Conservation (phyloP, 106 monocot species). For the Vanilla planifolia region DNA sequence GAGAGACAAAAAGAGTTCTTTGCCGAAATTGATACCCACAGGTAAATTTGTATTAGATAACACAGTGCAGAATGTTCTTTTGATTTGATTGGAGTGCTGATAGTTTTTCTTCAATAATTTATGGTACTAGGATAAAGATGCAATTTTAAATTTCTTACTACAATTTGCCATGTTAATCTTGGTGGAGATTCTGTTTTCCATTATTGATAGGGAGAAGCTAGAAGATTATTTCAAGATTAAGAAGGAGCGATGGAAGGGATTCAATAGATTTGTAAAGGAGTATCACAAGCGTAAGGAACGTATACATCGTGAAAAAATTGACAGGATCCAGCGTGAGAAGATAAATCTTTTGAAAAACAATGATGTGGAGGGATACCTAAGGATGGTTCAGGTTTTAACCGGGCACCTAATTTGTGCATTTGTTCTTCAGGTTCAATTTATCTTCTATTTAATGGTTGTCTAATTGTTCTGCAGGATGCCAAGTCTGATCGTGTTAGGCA, state of each 20-base stretch:
- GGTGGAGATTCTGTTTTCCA: background rate
- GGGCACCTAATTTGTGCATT: conserved; percentile 2
- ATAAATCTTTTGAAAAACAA: conserved; percentile 97
- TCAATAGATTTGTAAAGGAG: conserved; percentile 84
- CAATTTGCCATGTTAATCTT: background rate
- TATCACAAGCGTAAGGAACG: conserved; percentile 95
- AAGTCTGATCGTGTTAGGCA: conserved; percentile 98
- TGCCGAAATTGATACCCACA: conserved; percentile 88
- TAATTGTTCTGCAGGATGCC: conserved; percentile 59
- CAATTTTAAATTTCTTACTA: background rate
- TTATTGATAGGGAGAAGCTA: conserved; percentile 67
- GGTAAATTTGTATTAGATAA: too few species aligned
- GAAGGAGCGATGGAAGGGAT: conserved; percentile 77
- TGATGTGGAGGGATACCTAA: conserved; percentile 98
- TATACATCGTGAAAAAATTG: conserved; percentile 87
- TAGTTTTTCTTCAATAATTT: background rate
- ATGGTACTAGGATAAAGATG: background rate
- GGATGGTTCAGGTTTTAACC: conserved; percentile 91
- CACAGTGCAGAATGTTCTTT: background rate
- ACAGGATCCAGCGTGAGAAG: conserved; percentile 97
- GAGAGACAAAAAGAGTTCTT: conserved; percentile 99
- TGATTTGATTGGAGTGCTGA: background rate
- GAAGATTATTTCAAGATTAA: conserved; percentile 89
- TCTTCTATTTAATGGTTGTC: conserved; percentile 13
- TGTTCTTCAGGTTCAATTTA: background rate